Conservation (phyloP, 2,329 filamentous ascomycete genomes). For the Xylariaceae sp. region DNA sequence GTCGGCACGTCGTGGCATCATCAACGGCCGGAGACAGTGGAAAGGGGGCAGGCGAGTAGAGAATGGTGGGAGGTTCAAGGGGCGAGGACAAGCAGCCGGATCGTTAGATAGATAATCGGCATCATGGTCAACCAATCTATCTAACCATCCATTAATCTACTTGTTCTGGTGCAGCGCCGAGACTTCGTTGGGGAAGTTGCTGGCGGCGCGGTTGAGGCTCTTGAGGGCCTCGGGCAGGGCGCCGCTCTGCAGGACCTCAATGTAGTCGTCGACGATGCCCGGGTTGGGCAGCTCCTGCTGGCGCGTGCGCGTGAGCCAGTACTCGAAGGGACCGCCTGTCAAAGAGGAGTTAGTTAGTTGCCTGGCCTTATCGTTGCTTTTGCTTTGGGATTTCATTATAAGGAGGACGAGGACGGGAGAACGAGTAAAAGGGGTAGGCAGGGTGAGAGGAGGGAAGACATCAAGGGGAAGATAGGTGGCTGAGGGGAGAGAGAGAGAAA, state of each 20-base stretch:
- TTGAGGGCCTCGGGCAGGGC: constrained; percentile 29
- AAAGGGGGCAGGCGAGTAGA: no score
- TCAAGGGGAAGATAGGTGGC: background rate
- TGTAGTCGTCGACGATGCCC: constrained; percentile 28
- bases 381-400: background rate
- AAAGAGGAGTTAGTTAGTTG: background rate
- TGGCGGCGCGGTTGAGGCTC: constrained; percentile 27
- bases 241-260: constrained; percentile 28
- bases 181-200: constrained; percentile 24
- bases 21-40: no score
- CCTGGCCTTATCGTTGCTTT: background rate
- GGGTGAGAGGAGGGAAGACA: background rate
- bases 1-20: no score
- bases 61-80: no score
- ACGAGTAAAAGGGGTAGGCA: no score
- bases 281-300: constrained; percentile 28
- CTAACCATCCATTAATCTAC: background rate
- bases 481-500: constrained; percentile 3
- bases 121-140: no score
- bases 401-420: background rate
- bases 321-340: constrained; percentile 36
- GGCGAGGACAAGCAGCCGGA: no score
- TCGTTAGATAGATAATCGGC: no score
- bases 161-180: constrained; percentile 9
- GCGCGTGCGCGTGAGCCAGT: constrained; percentile 38